Evolutionary conservation across 345 rosid species (phyloP).

Genomic region (Ricinus communis): DNA sequence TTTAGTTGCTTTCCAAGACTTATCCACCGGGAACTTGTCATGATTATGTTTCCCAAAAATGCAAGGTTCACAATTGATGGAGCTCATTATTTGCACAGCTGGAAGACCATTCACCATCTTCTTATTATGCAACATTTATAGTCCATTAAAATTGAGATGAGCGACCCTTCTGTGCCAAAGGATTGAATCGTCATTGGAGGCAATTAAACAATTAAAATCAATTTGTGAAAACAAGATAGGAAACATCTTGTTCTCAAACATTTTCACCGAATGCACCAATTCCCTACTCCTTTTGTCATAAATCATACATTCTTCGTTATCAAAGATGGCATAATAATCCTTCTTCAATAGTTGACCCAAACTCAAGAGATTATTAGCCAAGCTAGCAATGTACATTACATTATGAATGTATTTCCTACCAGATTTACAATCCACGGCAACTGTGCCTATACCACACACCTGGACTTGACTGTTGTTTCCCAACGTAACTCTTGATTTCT

Average conservation of each 20-base stretch:
- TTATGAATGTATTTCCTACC: no score
- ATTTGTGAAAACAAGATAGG: background rate
- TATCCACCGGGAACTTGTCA: no score
- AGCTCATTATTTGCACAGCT: background rate
- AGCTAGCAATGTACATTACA: no score
- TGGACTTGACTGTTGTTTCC: background rate
- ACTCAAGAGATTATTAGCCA: no score
- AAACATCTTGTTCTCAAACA: background rate
- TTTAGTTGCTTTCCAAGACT: no score
- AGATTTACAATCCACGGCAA: no score
- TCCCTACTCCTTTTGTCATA: no score
- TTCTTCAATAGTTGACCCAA: no score
- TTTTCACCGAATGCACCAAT: background rate
- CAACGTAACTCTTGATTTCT: background rate
- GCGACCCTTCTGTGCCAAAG: background rate
- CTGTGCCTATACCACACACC: background rate
- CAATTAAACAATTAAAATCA: no score
- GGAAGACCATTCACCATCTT: background rate
- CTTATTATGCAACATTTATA: no score
- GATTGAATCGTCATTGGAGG: background rate
- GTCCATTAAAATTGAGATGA: background rate
- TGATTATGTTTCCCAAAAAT: background rate
- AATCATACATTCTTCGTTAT: no score
- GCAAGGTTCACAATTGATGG: background rate
- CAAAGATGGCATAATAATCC: no score